Conservation (phyloP, 257 asterid genomes). For the Solanum etuberosum region DNA sequence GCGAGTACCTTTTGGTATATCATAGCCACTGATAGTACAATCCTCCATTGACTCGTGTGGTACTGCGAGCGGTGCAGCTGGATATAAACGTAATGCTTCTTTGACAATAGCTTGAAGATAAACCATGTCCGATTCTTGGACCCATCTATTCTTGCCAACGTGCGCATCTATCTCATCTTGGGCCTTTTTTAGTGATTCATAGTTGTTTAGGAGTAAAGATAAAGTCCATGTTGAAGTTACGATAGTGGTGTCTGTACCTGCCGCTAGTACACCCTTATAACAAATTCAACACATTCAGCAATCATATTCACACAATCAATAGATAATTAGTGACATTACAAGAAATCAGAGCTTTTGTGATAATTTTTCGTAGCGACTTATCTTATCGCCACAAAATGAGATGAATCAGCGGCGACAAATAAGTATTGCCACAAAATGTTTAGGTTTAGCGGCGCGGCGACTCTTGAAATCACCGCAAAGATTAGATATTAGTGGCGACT, state of each 20-base stretch:
- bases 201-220: constrained; percentile 22
- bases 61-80: constrained; percentile 9
- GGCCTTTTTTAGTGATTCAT: constrained; percentile 9
- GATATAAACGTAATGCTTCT: constrained; percentile 35
- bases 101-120: constrained; percentile 43
- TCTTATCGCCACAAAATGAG: too few relatives aligned
- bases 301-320: neutral
- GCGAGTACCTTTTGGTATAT: constrained; percentile 29
- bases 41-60: constrained; percentile 15
- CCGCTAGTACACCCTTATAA: constrained; percentile 1
- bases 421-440: too few relatives aligned
- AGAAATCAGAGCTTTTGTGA: too few relatives aligned
- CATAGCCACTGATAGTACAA: constrained; percentile 30
- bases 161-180: constrained; percentile 33
- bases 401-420: too few relatives aligned
- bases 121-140: constrained; percentile 25
- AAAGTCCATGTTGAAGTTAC: constrained; percentile 35
- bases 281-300: neutral
- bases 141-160: constrained; percentile 22
- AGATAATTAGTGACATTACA: too few relatives aligned
- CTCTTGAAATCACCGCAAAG: too few relatives aligned
- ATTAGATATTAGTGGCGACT: too few relatives aligned
- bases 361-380: too few relatives aligned
- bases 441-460: too few relatives aligned
- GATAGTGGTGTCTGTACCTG: constrained; percentile 19